Conservation (phyloP, 441 rosid genomes). For the Adansonia madagascariensis region DNA sequence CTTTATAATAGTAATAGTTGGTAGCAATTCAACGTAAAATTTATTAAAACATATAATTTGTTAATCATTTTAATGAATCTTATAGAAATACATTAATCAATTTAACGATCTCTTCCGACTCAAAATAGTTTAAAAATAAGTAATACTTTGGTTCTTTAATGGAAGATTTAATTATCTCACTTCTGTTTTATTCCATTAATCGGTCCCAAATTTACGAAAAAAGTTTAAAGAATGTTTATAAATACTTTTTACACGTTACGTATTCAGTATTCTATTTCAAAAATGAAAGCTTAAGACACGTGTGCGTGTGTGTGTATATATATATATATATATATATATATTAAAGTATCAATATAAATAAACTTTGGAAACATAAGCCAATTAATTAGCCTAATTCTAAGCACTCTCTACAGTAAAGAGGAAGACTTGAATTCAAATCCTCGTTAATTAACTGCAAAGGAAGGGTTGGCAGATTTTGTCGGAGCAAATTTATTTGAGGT, state of each 20-base stretch:
- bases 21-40: too few relatives aligned
- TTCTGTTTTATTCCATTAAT: background rate
- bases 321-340: too few relatives aligned
- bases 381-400: background rate
- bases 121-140: too few relatives aligned
- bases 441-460: background rate
- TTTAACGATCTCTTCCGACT: too few relatives aligned
- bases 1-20: too few relatives aligned
- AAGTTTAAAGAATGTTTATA: background rate
- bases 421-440: background rate
- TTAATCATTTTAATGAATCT: too few relatives aligned
- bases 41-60: too few relatives aligned
- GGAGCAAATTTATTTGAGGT: background rate
- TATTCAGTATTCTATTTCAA: background rate
- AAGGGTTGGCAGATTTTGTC: background rate
- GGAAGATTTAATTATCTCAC: background rate
- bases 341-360: background rate
- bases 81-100: too few relatives aligned
- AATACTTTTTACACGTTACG: background rate
- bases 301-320: too few relatives aligned
- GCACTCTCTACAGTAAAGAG: background rate
- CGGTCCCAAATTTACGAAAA: background rate
- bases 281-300: background rate
- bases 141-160: background rate
- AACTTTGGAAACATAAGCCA: background rate